Base-by-base conservation (phyloP, 257 asterid species). In the Lavandula angustifolia region DNA sequence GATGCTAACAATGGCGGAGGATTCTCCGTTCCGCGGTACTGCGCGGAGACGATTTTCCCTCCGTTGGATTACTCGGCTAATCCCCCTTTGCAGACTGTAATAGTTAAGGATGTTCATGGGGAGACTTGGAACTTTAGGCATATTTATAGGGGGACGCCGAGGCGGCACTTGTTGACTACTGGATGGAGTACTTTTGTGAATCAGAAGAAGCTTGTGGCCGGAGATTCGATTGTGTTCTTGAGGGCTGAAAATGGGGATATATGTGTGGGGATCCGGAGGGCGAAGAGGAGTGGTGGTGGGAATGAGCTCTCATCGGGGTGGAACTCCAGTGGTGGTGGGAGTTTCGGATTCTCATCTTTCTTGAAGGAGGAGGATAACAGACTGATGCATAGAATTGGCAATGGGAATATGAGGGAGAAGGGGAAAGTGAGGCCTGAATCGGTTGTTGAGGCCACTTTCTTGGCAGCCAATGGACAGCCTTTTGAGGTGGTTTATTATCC, bases 131-230 rank as follows among this genome's bases (percentile, higher is more conserved):
- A 74, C 52, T 79, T 79, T 41, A 68, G 80, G 58, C 87, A 82
- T 64, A 82, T 82, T 14, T 82, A 73, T 51, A 52, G 87, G 43
- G 87, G 87, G 40, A 79, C 87, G 11, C 87, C 87, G 11, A 67
- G 85, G 76, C 75, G 88, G 73, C 88, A 82, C 73, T 67, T 82
- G 62, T 60, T 82, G 75, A 82, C 87, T 14, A 82, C 87, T 0
- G 87, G 87, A 7, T 82, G 87, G 87, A 82, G 88, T 47, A 68
- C 75, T 5, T 82, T 82, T 60, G 87, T 79, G 69, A 80, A 79
- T 52, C 76, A 80, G 67, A 79, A 80, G 83, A 76, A 82, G 79
- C 79, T 82, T 7, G 78, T 82, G 0, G 88, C 85, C 12, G 88
- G 88, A 8, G 88, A 82, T 65, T 76, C 81, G 6, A 73, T 82